Conservation (phyloP, 2,329 filamentous ascomycete species). For the Penicillium expansum region DNA sequence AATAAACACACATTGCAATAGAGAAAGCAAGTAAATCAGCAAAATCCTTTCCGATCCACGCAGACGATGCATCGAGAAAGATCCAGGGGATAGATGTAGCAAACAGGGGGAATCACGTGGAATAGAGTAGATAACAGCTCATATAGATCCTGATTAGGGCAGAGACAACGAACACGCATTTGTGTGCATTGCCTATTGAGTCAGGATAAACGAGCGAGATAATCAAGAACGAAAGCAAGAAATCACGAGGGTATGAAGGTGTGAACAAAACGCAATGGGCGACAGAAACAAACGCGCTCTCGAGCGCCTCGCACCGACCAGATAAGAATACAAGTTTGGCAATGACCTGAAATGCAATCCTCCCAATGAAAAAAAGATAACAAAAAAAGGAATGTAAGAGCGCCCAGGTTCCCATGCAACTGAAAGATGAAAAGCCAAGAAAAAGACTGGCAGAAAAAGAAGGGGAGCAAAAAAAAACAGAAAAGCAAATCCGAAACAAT, state of each 20-base stretch:
- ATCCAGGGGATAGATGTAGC: slow-evolving; percentile 28
- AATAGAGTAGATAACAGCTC: slow-evolving; percentile 29
- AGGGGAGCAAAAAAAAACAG: slow-evolving; percentile 14
- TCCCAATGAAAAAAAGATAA: slow-evolving; percentile 28
- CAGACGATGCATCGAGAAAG: slow-evolving; percentile 27
- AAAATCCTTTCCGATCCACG: slow-evolving; percentile 28
- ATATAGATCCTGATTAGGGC: slow-evolving; percentile 23
- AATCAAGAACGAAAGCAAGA: slow-evolving; percentile 17
- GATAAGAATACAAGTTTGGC: slow-evolving; percentile 28
- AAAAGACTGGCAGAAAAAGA: slow-evolving; percentile 22
- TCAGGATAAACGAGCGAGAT: slow-evolving; percentile 12
- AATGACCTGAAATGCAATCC: slow-evolving; percentile 34
- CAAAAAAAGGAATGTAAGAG: slow-evolving; percentile 29
- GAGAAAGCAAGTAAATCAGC: slow-evolving; percentile 15
- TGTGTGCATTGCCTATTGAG: slow-evolving; percentile 8
- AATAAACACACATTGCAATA: slow-evolving; percentile 11
- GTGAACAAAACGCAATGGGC: slow-evolving; percentile 24
- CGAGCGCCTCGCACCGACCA: slow-evolving; percentile 25
- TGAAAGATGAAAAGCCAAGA: slow-evolving; percentile 19
- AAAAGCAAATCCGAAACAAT: slow-evolving; percentile 32
- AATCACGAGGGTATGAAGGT: slow-evolving; percentile 36
- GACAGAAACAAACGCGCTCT: slow-evolving; percentile 22
- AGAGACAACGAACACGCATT: slow-evolving; percentile 3
- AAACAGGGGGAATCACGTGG: slow-evolving; percentile 29
- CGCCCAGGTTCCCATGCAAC: slow-evolving; percentile 36